Base-by-base conservation (phyloP, 2,329 filamentous ascomycete species). In the Trichoderma breve region DNA sequence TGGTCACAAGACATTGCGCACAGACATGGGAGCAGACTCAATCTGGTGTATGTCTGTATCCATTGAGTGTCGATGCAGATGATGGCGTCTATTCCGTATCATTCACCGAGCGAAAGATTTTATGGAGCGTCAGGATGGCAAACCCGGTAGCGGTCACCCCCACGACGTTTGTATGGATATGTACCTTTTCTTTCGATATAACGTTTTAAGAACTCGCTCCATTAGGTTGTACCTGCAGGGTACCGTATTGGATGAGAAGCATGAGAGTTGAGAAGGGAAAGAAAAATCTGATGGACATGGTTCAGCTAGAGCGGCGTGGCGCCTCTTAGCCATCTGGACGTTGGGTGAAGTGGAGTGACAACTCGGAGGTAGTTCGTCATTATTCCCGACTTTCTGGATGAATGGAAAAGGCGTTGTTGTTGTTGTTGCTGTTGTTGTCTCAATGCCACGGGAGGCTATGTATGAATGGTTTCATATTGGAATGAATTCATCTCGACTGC, bases 281-380 rank as follows among this genome's bases (percentile, higher is more conserved):
- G 26, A 67, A 43, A 39, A 21, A 24, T 39, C 51, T 66, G 21
- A 39, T 66, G 32, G 21, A 30, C 9, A 65, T 32, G 62, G 21
- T 66, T 21, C 30, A 53, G 43, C 62, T 11, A 51, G 26, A 67
- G 36, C 51, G 51, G 64, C 34, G 65, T 68, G 65, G 65, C 53
- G 65, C 36, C n/a, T 60, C 15, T 24, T 68, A 47, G 43, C n/a
- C n/a, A 7, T 32, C 15, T 34, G 8, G 53, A 26, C 53, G 12
- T 18, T 21, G 18, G 18, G n/a, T 21, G 15, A 39, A 28, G 34
- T 24, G 36, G 65, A 68, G 24, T 24, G 53, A 36, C 53, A 47
- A 47, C 21, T 21, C 65, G 53, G 34, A 68, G 2, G 18, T 21
- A 21, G 53, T 26, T 47, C 32, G 53, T 47, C 36, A 30, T 26